These are phyloP conservation scores for Sporothrix inflata DNA, from an alignment of 2,329 filamentous ascomycete genomes.

Conservation along the genomic window DNA sequence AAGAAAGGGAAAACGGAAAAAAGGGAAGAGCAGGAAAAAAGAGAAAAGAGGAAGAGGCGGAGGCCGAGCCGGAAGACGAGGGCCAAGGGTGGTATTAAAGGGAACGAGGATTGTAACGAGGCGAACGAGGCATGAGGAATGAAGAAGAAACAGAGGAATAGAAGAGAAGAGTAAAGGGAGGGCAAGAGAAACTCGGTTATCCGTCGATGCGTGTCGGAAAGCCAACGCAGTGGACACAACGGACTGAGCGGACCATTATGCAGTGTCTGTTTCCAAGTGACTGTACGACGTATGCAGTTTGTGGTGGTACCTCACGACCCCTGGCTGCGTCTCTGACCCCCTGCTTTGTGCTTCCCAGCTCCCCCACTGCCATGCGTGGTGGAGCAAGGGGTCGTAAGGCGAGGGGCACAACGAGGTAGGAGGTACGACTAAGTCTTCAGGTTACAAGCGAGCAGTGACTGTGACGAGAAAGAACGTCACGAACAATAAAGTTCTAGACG, in stretches of 20 bases:
- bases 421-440: too few relatives aligned
- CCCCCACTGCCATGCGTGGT: constrained; percentile 14
- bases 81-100: not conserved
- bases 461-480: not conserved
- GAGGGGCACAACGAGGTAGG: not conserved
- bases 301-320: not conserved
- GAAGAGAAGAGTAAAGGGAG: not conserved
- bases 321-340: not conserved
- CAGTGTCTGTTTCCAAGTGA: not conserved
- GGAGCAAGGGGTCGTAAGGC: not conserved
- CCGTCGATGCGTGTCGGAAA: not conserved
- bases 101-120: too few relatives aligned
- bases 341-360: constrained; percentile 7
- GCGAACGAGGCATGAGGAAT: not conserved
- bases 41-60: not conserved
- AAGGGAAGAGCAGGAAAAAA: not conserved
- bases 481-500: not conserved
- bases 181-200: not conserved
- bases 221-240: not conserved
- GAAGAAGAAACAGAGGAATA: not conserved
- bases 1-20: not conserved
- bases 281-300: not conserved
- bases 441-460: not conserved
- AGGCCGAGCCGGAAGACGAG: not conserved
- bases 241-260: constrained; percentile 1